Evolutionary conservation across 371 early-diverging fungal species (phyloP).

Genomic region (Saksenaea oblongispora): DNA sequence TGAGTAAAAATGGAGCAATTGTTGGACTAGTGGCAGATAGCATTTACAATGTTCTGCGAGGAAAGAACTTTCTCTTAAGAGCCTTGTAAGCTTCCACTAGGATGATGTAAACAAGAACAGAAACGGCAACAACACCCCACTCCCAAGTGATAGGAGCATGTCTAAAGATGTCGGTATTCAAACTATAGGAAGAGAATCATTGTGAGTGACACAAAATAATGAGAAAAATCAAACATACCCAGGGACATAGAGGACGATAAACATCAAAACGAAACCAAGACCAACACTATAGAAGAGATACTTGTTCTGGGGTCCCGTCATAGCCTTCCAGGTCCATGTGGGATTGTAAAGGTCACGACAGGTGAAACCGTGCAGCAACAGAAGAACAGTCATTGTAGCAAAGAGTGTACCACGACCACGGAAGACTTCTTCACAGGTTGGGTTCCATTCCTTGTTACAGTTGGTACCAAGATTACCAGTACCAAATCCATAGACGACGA

Average conservation of each 20-base stretch:
- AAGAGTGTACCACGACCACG: constrained; percentile 77
- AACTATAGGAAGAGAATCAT: constrained; percentile 4
- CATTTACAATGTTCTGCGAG: not conserved
- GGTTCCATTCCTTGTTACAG: constrained; percentile 64
- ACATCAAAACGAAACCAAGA: constrained; percentile 53
- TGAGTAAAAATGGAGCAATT: not conserved
- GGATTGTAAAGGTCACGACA: constrained; percentile 69
- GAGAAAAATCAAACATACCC: constrained; percentile 13
- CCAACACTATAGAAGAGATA: constrained; percentile 56
- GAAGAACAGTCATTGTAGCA: constrained; percentile 62
- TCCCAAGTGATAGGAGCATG: constrained; percentile 72
- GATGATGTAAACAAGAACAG: constrained; percentile 57
- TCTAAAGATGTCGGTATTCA: constrained; percentile 71
- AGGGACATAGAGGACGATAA: constrained; percentile 73
- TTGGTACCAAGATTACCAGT: constrained; percentile 58
- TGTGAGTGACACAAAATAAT: not conserved
- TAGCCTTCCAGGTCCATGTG: constrained; percentile 46
- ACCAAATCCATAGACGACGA: constrained; percentile 65
- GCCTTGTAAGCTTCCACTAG: constrained; percentile 61
- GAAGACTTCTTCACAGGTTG: constrained; percentile 67
- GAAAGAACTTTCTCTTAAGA: constrained; percentile 29
- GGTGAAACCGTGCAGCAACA: constrained; percentile 74
- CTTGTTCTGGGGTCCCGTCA: constrained; percentile 55
- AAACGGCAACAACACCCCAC: constrained; percentile 71
- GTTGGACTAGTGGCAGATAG: not conserved